Base-by-base conservation (phyloP, 129 eudicot genomes). In the sunflower (Helianthus annuus) region DNA sequence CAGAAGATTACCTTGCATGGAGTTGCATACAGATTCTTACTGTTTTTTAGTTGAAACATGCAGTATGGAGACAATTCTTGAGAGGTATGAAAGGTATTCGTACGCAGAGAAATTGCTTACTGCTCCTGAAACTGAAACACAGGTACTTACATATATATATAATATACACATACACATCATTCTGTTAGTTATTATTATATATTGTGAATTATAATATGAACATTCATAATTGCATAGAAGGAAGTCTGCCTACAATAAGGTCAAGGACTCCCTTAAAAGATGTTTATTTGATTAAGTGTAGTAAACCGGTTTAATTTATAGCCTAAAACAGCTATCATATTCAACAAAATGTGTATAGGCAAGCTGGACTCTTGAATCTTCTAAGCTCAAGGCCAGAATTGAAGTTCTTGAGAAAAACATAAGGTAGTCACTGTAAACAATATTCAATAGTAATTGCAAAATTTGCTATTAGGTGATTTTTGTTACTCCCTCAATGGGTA, bases 331-430 rank as follows among this genome's bases (percentile, higher is more conserved):
- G n/a, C n/a, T n/a, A n/a, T n/a, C n/a, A n/a, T n/a, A n/a, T n/a
- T n/a, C n/a, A n/a, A n/a, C n/a, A n/a, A n/a, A n/a, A n/a, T n/a
- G n/a, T n/a, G n/a, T n/a, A n/a, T n/a, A 1, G 90, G 87, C 69
- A 73, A 76, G 80, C 70, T 84, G 88, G 90, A 66, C 81, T 48
- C 83, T 84, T 74, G 96, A 87, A 71, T 80, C 79, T 51, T 77
- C 88, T 10, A 86, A 80, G 73, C 92, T 86, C 53, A 68, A 69
- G 32, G 76, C 91, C 52, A 85, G 54, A 70, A 78, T 90, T 53
- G 90, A 90, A 84, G 82, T 90, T 67, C 85, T 90, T 27, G 88
- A 90, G 67, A 87, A 76, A 76, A 90, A 87, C 81, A 90, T 87
- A 74, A 87, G 91, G 96, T 90, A 78, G 12, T 29, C 34, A 29